These are phyloP conservation scores for Pythium periplocum DNA, from an alignment of 352 stramenopile genomes.

Conservation along the genomic window DNA sequence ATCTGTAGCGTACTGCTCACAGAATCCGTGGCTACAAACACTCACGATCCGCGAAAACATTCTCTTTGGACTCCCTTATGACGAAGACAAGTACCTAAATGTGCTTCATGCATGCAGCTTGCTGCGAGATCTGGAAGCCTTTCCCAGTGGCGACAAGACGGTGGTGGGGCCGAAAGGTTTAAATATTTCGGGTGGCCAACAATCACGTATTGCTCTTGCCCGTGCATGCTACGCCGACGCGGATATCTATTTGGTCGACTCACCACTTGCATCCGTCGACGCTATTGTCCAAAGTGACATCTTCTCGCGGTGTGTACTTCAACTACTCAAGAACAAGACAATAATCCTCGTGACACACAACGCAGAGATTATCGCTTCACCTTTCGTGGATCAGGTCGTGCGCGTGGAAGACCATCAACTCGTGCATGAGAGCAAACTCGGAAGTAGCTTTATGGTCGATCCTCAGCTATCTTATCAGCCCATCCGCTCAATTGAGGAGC, in stretches of 20 bases:
- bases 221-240: slow-evolving; percentile 44
- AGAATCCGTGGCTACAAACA: slow-evolving; percentile 90
- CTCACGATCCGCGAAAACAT: slow-evolving; percentile 88
- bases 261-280: slow-evolving; percentile 88
- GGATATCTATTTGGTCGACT: slow-evolving; percentile 81
- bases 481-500: background rate
- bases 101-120: slow-evolving; percentile 68
- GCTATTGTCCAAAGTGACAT: slow-evolving; percentile 88
- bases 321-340: slow-evolving; percentile 28
- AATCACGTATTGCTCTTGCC: slow-evolving; percentile 52
- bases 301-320: slow-evolving; percentile 35
- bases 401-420: slow-evolving; percentile 18
- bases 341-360: slow-evolving; percentile 89
- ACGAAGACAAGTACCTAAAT: slow-evolving; percentile 27
- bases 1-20: slow-evolving; percentile 44
- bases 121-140: slow-evolving; percentile 63
- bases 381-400: slow-evolving; percentile 19
- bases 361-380: slow-evolving; percentile 27
- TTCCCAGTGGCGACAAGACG: slow-evolving; percentile 81
- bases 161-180: slow-evolving; percentile 93
- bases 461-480: slow-evolving; percentile 12
- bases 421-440: slow-evolving; percentile 13
- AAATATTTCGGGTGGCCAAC: slow-evolving; percentile 90
- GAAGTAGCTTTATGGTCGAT: slow-evolving; percentile 1
- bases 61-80: slow-evolving; percentile 69